phyloP scores from a whole-genome alignment of 139 green algal genomes.

The Chlorella sp. region DNA sequence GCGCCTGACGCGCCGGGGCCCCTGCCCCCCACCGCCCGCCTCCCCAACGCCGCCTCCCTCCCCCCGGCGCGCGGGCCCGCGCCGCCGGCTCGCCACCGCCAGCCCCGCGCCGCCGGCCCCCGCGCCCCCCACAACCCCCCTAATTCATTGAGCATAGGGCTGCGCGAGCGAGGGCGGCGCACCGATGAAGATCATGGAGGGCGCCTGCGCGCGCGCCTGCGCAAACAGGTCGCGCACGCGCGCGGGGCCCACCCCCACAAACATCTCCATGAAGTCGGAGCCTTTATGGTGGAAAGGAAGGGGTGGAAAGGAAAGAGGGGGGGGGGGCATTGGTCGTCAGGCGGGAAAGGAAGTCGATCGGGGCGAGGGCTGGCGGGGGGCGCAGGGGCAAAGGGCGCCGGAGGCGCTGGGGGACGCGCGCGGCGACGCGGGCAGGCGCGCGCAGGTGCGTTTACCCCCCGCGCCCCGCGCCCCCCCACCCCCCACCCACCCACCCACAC shows the following conservation, averaged over 20 bases:
- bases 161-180: too few species aligned
- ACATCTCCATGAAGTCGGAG: conserved; percentile 88
- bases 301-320: conserved; percentile 11
- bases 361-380: too few species aligned
- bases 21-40: background rate
- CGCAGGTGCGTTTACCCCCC: too few species aligned
- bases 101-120: background rate
- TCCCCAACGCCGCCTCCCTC: background rate
- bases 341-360: too few species aligned
- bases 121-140: background rate
- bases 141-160: too few species aligned
- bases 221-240: conserved; percentile 96
- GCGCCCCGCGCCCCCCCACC: too few species aligned
- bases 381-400: too few species aligned
- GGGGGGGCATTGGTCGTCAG: too few species aligned
- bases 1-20: too few species aligned
- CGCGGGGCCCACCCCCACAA: conserved; percentile 89
- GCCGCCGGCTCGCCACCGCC: background rate
- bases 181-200: conserved; percentile 97
- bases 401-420: too few species aligned
- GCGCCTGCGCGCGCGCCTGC: conserved; percentile 80
- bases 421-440: too few species aligned
- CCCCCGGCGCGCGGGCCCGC: background rate
- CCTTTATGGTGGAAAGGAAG: conserved; percentile 18
- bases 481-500: background rate